Conservation (phyloP, 2,329 filamentous ascomycete genomes). For the Botryosphaeria dothidea region DNA sequence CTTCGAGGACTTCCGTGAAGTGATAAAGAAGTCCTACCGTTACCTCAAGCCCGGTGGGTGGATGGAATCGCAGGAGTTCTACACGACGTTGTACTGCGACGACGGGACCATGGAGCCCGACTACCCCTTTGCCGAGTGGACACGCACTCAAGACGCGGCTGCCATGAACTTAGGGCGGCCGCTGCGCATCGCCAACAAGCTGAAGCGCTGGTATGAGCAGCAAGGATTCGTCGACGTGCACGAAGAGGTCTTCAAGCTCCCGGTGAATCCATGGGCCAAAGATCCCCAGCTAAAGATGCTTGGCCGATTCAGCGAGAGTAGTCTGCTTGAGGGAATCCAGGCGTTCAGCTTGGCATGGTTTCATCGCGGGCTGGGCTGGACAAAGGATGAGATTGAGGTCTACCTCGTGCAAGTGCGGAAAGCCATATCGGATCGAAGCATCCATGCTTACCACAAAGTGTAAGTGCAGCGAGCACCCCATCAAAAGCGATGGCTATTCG, state of each 20-base stretch:
- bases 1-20: conserved; percentile 56
- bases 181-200: conserved; percentile 54
- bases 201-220: conserved; percentile 56
- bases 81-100: conserved; percentile 52
- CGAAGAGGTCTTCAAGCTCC: conserved; percentile 54
- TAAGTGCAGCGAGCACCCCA: conserved; percentile 28
- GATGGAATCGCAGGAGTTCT: conserved; percentile 46
- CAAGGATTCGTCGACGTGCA: conserved; percentile 61
- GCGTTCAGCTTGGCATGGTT: conserved; percentile 47
- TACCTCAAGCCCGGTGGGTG: conserved; percentile 60
- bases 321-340: conserved; percentile 48
- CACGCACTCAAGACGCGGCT: conserved; percentile 43
- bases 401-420: conserved; percentile 46
- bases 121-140: conserved; percentile 53
- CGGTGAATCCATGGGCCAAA: conserved; percentile 53
- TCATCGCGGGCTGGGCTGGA: conserved; percentile 46
- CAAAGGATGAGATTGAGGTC: conserved; percentile 45
- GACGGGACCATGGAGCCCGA: conserved; percentile 54
- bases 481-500: not conserved
- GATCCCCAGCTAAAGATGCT: conserved; percentile 50
- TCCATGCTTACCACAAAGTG: conserved; percentile 47
- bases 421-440: conserved; percentile 38
- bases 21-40: conserved; percentile 54
- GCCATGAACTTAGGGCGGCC: conserved; percentile 48
- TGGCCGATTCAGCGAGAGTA: conserved; percentile 51